These are phyloP conservation scores for Acacia acuminata DNA, from an alignment of 306 rosid species.

Conservation along the genomic window DNA sequence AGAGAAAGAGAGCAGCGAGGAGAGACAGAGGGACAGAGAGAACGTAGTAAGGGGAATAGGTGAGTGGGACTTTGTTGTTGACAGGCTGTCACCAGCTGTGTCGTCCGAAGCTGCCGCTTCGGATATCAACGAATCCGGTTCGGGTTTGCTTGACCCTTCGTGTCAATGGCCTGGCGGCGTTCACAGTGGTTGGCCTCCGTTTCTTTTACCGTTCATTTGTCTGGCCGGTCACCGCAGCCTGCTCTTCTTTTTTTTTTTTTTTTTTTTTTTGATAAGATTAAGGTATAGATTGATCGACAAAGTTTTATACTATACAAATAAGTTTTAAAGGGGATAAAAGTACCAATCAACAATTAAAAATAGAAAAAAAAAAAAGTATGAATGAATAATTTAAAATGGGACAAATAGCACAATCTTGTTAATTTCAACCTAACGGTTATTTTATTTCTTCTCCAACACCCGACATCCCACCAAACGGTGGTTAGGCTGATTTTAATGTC, in stretches of 20 bases:
- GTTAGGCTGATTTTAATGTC: too few species aligned
- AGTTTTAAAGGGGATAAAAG: too few species aligned
- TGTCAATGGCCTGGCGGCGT: constrained; percentile 71
- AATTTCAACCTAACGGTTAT: too few species aligned
- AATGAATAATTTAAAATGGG: too few species aligned
- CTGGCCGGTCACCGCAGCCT: not conserved
- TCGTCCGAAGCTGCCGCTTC: constrained; percentile 61
- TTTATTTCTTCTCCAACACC: too few species aligned
- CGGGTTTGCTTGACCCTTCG: constrained; percentile 58
- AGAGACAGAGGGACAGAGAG: constrained; percentile 29
- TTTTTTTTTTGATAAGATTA: too few species aligned
- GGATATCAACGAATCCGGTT: constrained; percentile 46
- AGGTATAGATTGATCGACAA: too few species aligned
- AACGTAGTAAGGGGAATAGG: constrained; percentile 59
- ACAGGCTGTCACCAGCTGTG: constrained; percentile 99
- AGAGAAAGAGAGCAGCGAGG: not conserved
- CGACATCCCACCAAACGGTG: too few species aligned
- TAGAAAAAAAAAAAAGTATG: too few species aligned
- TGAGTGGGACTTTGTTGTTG: constrained; percentile 99
- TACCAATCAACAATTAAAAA: too few species aligned
- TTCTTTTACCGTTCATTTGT: not conserved
- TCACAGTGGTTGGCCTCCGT: constrained; percentile 22
- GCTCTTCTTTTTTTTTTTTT: not conserved
- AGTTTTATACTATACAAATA: too few species aligned
- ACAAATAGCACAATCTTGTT: too few species aligned